Base-by-base conservation (phyloP, 257 asterid genomes). In the Forsythia viridissima region DNA sequence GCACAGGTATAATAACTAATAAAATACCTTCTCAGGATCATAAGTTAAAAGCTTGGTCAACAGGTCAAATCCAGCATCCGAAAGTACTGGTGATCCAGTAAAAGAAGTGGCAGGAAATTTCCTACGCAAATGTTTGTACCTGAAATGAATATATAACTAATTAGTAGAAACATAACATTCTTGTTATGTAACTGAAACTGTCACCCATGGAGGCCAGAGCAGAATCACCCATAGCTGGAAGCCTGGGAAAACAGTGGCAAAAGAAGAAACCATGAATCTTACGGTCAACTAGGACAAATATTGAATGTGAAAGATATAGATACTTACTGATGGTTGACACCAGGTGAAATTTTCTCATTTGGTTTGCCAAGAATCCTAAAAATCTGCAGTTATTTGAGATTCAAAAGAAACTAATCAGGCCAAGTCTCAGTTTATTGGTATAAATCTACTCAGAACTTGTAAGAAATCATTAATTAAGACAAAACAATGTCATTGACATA, bases 51-150 rank as follows among this genome's bases (percentile, higher is more conserved):
- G 96, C 89, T 84, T 90, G 90, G 88, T 93, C 90, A 93, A 82
- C 84, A 93, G 86, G 84, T 93, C 97, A 68, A 88, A 91, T 59
- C 98, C 98, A 69, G 96, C 86, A 85, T 93, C 97, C 44, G 98
- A 90, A 65, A 93, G 91, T 48, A 90, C 96, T 40, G 96, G 96
- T 5, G 89, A 83, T 41, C 97, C 96, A 4, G 89, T 87, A 86
- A 87, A 93, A 61, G 97, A 82, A 1, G 92, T 87, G 42, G 89
- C 85, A 1, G 94, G 93, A 81, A 92, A 93, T 80, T 90, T 92
- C 80, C 77, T 79, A n/a, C 96, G 89, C 79, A 93, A 81, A 11
- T 73, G 82, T 75, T 88, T 90, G 84, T 80, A 85, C 98, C 98
- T 93, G 97, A 85, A 81, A 89, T 34, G 70, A 82, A 85, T n/a